Base-by-base conservation (phyloP, 305 asterid genomes). In the Striga hermonthica region DNA sequence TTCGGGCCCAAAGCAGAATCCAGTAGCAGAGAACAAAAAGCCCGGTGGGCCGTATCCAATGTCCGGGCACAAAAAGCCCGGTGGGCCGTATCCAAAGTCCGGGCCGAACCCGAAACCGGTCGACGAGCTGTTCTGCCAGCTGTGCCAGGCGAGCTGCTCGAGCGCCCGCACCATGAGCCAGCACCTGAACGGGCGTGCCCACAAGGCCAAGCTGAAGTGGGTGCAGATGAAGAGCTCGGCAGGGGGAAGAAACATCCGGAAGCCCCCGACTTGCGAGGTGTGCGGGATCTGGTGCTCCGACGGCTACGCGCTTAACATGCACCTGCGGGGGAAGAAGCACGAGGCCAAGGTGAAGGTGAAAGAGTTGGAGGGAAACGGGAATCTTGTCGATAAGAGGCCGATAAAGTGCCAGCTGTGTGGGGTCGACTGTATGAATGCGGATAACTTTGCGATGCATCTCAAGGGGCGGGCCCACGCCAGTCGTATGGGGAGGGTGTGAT, bases 261-360 rank as follows among this genome's bases (percentile, higher is more conserved):
- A 22, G 31, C 31, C 31, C 31, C 75, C 74, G 5, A 77, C 47
- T 40, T 83, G 87, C 57, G 72, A 83, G 0, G 43, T 76, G 6
- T 83, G 92, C 13, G 38, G 66, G 45, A 78, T 85, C 44, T 76
- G 70, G 75, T 85, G 86, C 75, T 6, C 71, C 3, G 89, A 81
- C 5, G 44, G 45, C 54, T 44, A 43, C 34, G 15, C 52, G 8
- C 39, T 85, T 10, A 35, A 50, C 8, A 31, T 72, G 65, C 89
- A 83, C 79, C 77, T 74, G 16, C 65, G 57, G 28, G 92, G 89
- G 36, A 64, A 73, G 64, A 85, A 78, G 57, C 89, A 85, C 81
- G 74, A 73, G 72, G 73, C 78, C 7, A 83, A 73, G 54, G 11
- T 81, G 13, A 83, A 73, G 54, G 11, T 81, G 13, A 69, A 49